Percentiles rank a stretch among this genome's conserved stretches.
Conservation (phyloP, 805 yeast genomes). For the Debaryomyces hansenii region DNA sequence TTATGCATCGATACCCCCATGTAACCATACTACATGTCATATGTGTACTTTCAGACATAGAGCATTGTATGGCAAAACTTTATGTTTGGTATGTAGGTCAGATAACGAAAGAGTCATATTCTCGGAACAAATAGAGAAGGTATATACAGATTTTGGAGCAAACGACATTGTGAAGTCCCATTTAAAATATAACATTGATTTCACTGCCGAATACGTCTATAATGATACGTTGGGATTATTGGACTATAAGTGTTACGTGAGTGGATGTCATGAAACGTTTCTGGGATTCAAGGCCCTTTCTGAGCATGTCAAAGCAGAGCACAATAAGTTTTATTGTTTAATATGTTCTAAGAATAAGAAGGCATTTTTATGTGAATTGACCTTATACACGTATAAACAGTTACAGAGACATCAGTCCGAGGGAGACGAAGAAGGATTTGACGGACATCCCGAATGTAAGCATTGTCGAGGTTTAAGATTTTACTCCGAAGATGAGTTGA, state of each 20-base stretch:
- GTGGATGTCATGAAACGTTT: conserved; percentile 38
- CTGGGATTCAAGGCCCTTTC: conserved; percentile 55
- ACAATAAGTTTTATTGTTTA: conserved; percentile 65
- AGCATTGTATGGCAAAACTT: conserved; percentile 68
- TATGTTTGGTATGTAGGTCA: conserved; percentile 84
- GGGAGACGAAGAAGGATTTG: conserved; percentile 79
- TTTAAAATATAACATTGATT: conserved; percentile 54
- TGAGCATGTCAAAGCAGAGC: conserved; percentile 65
- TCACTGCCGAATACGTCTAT: conserved; percentile 53
- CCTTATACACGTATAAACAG: conserved; percentile 58
- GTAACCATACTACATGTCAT: conserved; percentile 85
- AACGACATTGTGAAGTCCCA: conserved; percentile 33
- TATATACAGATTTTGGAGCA: conserved; percentile 36
- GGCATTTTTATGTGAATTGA: conserved; percentile 72
- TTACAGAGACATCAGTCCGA: conserved; percentile 66
- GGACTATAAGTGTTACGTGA: conserved; percentile 54
- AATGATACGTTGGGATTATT: conserved; percentile 52
- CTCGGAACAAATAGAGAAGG: conserved; percentile 45
- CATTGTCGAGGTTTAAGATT: conserved; percentile 75
- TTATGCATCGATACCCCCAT: conserved; percentile 73
- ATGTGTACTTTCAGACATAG: conserved; percentile 80
- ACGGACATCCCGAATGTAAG: conserved; percentile 86
- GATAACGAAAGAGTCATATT: conserved; percentile 60
- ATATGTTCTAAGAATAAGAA: conserved; percentile 77
- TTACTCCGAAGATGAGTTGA: conserved; percentile 86